Base-by-base conservation (phyloP, 2,329 filamentous ascomycete genomes). In the Ascocoryne sarcoides region DNA sequence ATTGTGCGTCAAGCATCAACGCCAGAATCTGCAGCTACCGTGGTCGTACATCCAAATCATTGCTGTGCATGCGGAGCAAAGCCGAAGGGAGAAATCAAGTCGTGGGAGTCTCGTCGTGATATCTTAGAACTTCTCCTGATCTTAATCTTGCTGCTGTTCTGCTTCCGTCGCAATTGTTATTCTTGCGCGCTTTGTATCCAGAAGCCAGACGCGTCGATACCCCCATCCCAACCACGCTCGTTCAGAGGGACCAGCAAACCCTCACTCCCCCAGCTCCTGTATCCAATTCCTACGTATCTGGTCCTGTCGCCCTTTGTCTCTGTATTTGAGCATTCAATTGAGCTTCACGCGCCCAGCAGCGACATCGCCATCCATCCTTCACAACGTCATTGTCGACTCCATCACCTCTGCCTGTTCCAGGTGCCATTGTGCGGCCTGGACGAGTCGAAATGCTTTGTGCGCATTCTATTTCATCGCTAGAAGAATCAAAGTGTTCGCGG, bases 361-460 rank as follows among this genome's bases (percentile, higher is more conserved):
- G 23, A 26, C 23, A 7, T 26, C 23, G 7, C 23, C 12, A 12
- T 26, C n/a, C n/a, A n/a, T n/a, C n/a, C n/a, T n/a, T n/a, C n/a
- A n/a, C n/a, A n/a, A n/a, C n/a, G n/a, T 26, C 23, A 26, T 26
- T 26, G 43, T n/a, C 39, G 18, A 21, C 29, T 33, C 42, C 47
- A 50, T 46, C 50, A 48, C 52, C 44, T 49, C 20, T 33, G 36
- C 38, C 46, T 44, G 41, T 51, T 45, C 47, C 45, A 53, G 48
- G 45, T 49, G 47, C 50, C 45, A 42, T 51, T 51, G 50, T 48
- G 48, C 47, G 23, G 7, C 23, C 23, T 7, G 23, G 34, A 47
- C 37, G 43, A 52, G 51, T 52, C 55, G 54, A 57, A 53, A 59
- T 59, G 56, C 55, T 56, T 56, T 57, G 50, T 48, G 52, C 48